phyloP scores from a whole-genome alignment of 2,329 filamentous ascomycete genomes.

The Alternaria novae-zelandiae region DNA sequence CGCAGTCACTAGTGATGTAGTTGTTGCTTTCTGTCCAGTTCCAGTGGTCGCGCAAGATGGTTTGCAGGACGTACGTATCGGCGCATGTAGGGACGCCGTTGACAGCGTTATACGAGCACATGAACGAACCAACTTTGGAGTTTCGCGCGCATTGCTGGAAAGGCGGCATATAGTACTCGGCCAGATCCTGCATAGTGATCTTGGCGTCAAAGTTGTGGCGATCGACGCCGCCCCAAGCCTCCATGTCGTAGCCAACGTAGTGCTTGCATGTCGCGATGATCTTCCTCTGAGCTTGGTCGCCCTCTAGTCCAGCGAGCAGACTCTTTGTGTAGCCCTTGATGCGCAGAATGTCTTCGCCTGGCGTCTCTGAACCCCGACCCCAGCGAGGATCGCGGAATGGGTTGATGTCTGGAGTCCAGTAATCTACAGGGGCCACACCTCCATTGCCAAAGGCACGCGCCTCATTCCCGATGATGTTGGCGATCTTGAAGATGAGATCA shows the following conservation, averaged over 20 bases:
- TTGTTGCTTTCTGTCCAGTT: constrained; percentile 66
- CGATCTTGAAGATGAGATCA: constrained; percentile 64
- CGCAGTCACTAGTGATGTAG: constrained; percentile 71
- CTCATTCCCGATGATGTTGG: constrained; percentile 63
- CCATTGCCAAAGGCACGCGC: constrained; percentile 70
- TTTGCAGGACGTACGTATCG: constrained; percentile 66
- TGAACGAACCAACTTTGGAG: constrained; percentile 53
- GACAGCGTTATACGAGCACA: constrained; percentile 68
- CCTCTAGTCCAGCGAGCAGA: constrained; percentile 37
- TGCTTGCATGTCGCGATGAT: constrained; percentile 58
- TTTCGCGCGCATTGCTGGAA: constrained; percentile 62
- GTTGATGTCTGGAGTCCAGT: constrained; percentile 73
- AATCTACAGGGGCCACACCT: constrained; percentile 60
- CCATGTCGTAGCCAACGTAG: constrained; percentile 45
- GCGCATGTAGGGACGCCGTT: constrained; percentile 72
- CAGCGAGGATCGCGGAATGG: constrained; percentile 68
- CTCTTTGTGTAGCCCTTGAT: constrained; percentile 53
- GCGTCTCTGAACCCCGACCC: constrained; percentile 65
- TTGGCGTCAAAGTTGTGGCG: constrained; percentile 62
- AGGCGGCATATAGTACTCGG: constrained; percentile 71
- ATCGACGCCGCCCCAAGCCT: constrained; percentile 36
- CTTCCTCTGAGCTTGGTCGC: constrained; percentile 27
- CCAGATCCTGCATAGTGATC: constrained; percentile 66
- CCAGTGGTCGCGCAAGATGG: constrained; percentile 70
- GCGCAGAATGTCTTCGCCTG: constrained; percentile 62